Percentiles rank a stretch among this genome's conserved stretches.
These are phyloP conservation scores for Sugiyamaella grinbergsii DNA, from an alignment of 1,139 yeast genomes.

Conservation along the genomic window DNA sequence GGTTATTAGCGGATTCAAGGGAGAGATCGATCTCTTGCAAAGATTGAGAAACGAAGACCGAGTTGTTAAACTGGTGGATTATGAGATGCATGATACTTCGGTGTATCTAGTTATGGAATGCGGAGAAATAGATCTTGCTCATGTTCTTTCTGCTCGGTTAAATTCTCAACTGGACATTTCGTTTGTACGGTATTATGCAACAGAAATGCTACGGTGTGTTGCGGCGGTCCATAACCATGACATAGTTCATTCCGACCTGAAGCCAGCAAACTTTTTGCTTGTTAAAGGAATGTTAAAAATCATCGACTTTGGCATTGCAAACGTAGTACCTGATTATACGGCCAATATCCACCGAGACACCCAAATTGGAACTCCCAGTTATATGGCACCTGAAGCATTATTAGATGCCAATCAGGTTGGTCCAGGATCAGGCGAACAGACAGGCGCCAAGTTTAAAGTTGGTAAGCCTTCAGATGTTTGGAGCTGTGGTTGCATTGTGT, in stretches of 20 bases:
- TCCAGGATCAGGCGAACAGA: conserved; percentile 30
- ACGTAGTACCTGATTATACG: conserved; percentile 91
- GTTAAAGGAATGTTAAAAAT: conserved; percentile 83
- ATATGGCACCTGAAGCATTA: conserved; percentile 97
- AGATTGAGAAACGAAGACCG: conserved; percentile 63
- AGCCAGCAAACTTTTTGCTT: conserved; percentile 91
- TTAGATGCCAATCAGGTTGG: conserved; percentile 55
- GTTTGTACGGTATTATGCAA: conserved; percentile 79
- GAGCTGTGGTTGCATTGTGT: conserved; percentile 96
- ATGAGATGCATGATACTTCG: conserved; percentile 64
- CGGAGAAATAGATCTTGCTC: conserved; percentile 90
- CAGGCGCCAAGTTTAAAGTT: conserved; percentile 57
- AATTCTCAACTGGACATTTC: conserved; percentile 60
- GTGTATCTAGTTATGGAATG: conserved; percentile 88
- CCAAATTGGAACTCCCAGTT: conserved; percentile 94
- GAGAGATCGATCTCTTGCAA: conserved; percentile 78
- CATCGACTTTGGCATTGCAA: conserved; percentile 95
- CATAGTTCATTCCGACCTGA: conserved; percentile 90
- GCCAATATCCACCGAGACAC: conserved; percentile 86
- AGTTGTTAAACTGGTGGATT: conserved; percentile 78
- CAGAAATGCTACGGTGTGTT: conserved; percentile 81
- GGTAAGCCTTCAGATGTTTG: conserved; percentile 97
- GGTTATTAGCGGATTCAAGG: conserved; percentile 77
- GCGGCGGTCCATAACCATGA: conserved; percentile 84
- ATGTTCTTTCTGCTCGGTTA: conserved; percentile 64